Conservation (phyloP, 176 grass and related monocot genomes). For the Carex kokanica region DNA sequence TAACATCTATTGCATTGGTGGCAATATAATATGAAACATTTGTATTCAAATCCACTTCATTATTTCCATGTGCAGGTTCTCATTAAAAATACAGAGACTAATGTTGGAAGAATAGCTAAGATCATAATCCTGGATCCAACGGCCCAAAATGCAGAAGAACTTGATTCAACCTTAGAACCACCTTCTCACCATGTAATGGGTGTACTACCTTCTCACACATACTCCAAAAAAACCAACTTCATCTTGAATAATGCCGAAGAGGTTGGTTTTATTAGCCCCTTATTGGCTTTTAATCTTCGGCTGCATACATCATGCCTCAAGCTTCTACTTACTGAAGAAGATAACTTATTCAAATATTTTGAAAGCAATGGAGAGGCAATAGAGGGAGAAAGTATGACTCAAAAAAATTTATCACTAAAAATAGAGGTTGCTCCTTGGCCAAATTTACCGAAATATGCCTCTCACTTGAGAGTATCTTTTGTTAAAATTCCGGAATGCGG, state of each 20-base stretch:
- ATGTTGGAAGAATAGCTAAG: conserved; percentile 74
- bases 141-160: conserved; percentile 11
- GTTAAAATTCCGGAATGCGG: conserved; percentile 91
- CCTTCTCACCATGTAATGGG: conserved; percentile 45
- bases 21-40: not conserved
- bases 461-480: conserved; percentile 75
- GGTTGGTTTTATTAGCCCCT: conserved; percentile 69
- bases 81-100: conserved; percentile 79
- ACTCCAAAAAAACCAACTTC: conserved; percentile 19
- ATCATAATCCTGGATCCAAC: conserved; percentile 54
- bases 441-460: conserved; percentile 67
- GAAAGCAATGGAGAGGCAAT: not conserved
- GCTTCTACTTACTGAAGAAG: conserved; percentile 51
- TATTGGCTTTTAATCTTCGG: conserved; percentile 93
- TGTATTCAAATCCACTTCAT: conserved; percentile 6
- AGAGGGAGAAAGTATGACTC: conserved; percentile 10
- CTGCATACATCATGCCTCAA: conserved; percentile 72
- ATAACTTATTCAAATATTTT: conserved; percentile 47
- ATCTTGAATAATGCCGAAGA: conserved; percentile 30
- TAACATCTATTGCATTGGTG: not conserved
- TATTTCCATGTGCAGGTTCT: conserved; percentile 55
- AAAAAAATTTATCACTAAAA: conserved; percentile 36
- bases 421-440: conserved; percentile 71
- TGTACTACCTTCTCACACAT: conserved; percentile 44
- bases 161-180: conserved; percentile 16